A percentile compares a stretch with the other conserved stretches of the same genome.
Conservation (phyloP, 495 filamentous ascomycete genomes). For the Lasiosphaeria miniovina region DNA sequence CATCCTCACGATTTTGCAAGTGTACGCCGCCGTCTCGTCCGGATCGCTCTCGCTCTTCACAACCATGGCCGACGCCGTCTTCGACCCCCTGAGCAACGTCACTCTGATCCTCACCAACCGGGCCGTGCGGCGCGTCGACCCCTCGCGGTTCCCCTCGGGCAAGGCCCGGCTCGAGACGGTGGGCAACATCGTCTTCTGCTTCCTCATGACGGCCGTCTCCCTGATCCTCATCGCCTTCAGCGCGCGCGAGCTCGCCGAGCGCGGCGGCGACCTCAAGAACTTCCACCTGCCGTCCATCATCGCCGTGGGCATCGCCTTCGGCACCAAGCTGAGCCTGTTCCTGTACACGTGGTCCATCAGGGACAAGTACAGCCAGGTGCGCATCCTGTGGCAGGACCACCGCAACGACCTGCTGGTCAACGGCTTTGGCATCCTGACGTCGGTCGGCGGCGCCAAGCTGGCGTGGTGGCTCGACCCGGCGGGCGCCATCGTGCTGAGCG, state of each 20-base stretch:
- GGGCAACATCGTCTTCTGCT: slow-evolving; percentile 96
- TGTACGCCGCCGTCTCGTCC: slow-evolving; percentile 85
- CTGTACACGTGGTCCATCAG: slow-evolving; percentile 89
- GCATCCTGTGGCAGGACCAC: slow-evolving; percentile 91
- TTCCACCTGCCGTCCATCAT: slow-evolving; percentile 87
- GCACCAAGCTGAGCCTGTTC: slow-evolving; percentile 80
- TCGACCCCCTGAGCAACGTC: slow-evolving; percentile 89
- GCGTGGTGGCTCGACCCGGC: slow-evolving; percentile 94
- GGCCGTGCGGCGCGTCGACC: slow-evolving; percentile 83
- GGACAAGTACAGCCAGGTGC: slow-evolving; percentile 81
- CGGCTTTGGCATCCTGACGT: slow-evolving; percentile 86
- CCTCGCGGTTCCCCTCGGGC: slow-evolving; percentile 85
- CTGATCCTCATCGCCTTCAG: slow-evolving; percentile 89
- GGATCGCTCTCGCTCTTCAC: slow-evolving; percentile 92
- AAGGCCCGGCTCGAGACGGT: slow-evolving; percentile 95
- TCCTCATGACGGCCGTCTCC: slow-evolving; percentile 91
- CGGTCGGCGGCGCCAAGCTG: slow-evolving; percentile 80
- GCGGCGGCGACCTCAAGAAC: slow-evolving; percentile 45
- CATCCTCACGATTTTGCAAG: slow-evolving; percentile 70
- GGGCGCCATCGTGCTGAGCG: slow-evolving; percentile 81
- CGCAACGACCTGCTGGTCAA: slow-evolving; percentile 88
- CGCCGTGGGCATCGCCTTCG: slow-evolving; percentile 80
- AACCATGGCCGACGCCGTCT: slow-evolving; percentile 95
- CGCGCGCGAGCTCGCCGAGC: slow-evolving; percentile 58
- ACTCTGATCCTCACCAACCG: slow-evolving; percentile 85